phyloP scores from a whole-genome alignment of 75 land plant genomes.

The Sequoiadendron giganteum region DNA sequence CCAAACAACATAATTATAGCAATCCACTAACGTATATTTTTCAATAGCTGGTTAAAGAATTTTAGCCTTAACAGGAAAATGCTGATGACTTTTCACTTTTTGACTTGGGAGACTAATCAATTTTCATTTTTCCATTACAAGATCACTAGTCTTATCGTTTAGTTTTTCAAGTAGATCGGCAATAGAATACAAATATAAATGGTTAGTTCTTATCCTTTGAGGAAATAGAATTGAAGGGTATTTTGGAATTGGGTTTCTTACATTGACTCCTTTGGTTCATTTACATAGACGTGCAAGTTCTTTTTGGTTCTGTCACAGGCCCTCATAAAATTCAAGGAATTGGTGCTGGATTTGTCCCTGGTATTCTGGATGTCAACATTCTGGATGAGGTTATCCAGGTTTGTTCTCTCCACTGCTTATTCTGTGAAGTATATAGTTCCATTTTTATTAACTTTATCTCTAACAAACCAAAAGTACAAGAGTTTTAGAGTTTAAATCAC shows the following conservation, averaged over 20 bases:
- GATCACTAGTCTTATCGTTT: not conserved
- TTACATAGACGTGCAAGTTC: not conserved
- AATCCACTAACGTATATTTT: not conserved
- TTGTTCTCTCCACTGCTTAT: not conserved
- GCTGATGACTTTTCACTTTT: not conserved
- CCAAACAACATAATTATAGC: not conserved
- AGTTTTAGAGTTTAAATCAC: not conserved
- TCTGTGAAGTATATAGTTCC: not conserved
- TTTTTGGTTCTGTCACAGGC: constrained; percentile 25
- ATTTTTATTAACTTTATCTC: not conserved
- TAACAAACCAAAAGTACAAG: not conserved
- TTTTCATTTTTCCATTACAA: not conserved
- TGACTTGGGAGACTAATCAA: not conserved
- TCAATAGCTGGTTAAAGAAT: not conserved
- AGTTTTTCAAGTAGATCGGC: not conserved
- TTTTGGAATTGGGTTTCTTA: not conserved
- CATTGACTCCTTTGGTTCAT: not conserved
- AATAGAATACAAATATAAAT: not conserved
- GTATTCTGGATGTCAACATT: constrained; percentile 58
- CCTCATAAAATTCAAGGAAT: constrained; percentile 95
- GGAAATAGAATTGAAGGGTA: not conserved
- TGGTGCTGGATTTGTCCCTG: constrained; percentile 91
- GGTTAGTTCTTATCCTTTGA: not conserved
- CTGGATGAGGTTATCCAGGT: constrained; percentile 88
- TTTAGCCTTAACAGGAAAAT: not conserved